Evolutionary conservation across 2,329 filamentous ascomycete species (phyloP).

Genomic region (Talaromyces pinophilus): DNA sequence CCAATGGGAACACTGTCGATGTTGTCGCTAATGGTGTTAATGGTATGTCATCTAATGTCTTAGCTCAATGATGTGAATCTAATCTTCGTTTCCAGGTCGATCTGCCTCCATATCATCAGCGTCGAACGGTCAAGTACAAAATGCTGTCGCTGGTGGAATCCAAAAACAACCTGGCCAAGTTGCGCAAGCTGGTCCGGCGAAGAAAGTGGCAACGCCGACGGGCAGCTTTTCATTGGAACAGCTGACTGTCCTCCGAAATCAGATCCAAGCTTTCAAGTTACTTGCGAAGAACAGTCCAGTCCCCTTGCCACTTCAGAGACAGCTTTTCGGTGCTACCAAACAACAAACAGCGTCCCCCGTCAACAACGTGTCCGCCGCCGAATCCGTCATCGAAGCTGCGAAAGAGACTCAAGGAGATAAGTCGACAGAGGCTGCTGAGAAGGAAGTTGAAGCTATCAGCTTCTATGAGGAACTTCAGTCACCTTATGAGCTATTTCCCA

Average conservation of each 20-base stretch:
- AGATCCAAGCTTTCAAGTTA: conserved; percentile 89
- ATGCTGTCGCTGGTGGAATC: conserved; percentile 10
- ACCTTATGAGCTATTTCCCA: conserved; percentile 62
- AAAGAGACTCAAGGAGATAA: conserved; percentile 42
- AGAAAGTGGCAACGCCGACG: conserved; percentile 35
- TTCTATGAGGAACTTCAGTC: conserved; percentile 73
- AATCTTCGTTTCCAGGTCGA: conserved; percentile 32
- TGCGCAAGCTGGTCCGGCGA: conserved; percentile 29
- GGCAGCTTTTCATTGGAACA: conserved; percentile 77
- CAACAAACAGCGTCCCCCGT: conserved; percentile 40
- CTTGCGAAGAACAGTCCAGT: conserved; percentile 85
- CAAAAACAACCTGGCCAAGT: conserved; percentile 27
- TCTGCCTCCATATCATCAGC: conserved; percentile 40
- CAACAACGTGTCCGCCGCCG: conserved; percentile 36
- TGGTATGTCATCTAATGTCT: conserved; percentile 33
- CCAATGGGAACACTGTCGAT: conserved; percentile 39
- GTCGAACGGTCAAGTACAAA: conserved; percentile 23
- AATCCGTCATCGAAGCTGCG: conserved; percentile 37
- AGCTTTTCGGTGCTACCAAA: conserved; percentile 67
- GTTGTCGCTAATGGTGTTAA: conserved; percentile 43
- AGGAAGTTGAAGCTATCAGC: conserved; percentile 34
- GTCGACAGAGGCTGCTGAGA: conserved; percentile 31
- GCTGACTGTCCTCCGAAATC: conserved; percentile 72
- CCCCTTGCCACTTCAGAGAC: conserved; percentile 74
- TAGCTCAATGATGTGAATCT: neutral